A percentile compares a stretch with the other conserved stretches of the same genome.
These are phyloP conservation scores for Trichophyton schoenleinii DNA, from an alignment of 2,329 filamentous ascomycete genomes.

Conservation along the genomic window DNA sequence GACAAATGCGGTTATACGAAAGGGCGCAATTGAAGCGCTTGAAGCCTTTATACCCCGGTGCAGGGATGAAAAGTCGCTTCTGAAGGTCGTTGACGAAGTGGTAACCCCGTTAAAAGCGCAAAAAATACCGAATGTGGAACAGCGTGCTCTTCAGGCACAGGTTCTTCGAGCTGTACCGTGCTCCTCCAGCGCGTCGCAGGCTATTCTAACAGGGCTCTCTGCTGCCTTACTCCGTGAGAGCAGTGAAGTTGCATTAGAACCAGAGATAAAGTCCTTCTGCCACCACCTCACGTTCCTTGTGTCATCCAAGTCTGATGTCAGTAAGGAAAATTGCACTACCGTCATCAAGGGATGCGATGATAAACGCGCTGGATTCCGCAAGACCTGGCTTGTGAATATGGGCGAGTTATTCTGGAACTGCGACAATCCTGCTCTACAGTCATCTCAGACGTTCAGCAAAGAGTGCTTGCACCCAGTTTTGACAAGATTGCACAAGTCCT, in stretches of 20 bases:
- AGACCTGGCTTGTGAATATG: conserved; percentile 64
- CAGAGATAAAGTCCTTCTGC: conserved; percentile 61
- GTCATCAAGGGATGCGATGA: conserved; percentile 73
- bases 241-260: conserved; percentile 67
- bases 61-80: conserved; percentile 45
- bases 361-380: conserved; percentile 66
- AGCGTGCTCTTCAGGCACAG: conserved; percentile 69
- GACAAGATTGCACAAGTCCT: conserved; percentile 48
- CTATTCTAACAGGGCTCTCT: conserved; percentile 54
- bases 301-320: conserved; percentile 46
- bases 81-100: conserved; percentile 64
- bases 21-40: conserved; percentile 64
- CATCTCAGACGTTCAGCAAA: conserved; percentile 30
- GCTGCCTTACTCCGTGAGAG: conserved; percentile 67
- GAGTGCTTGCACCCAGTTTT: conserved; percentile 40
- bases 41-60: conserved; percentile 53
- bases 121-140: conserved; percentile 74
- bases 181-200: conserved; percentile 50
- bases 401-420: conserved; percentile 57
- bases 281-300: conserved; percentile 53
- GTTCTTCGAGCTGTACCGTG: conserved; percentile 57
- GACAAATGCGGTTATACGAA: conserved; percentile 64
- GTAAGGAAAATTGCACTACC: conserved; percentile 55
- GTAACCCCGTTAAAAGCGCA: conserved; percentile 65
- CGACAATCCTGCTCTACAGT: conserved; percentile 35